Conservation (phyloP, 2,329 filamentous ascomycete genomes). For the Biscogniauxia sp. region DNA sequence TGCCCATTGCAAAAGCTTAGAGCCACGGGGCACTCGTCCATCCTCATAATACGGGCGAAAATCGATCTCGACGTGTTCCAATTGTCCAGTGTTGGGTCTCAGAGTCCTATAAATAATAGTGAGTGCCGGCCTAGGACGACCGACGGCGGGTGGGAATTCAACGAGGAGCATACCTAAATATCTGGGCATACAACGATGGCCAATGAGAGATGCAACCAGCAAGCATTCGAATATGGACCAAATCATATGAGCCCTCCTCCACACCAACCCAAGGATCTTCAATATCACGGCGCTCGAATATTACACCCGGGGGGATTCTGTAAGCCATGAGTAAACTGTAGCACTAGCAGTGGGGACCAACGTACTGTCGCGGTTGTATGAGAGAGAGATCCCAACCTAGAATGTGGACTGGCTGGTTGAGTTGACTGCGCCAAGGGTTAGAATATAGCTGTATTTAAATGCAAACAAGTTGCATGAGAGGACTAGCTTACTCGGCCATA, state of each 20-base stretch:
- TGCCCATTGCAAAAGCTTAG: slow-evolving; percentile 67
- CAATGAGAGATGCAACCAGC: slow-evolving; percentile 76
- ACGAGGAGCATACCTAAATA: slow-evolving; percentile 54
- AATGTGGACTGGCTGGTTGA: slow-evolving; percentile 24
- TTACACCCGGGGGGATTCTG: slow-evolving; percentile 69
- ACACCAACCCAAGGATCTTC: slow-evolving; percentile 66
- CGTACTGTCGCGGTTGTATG: slow-evolving; percentile 37
- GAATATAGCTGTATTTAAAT: background rate
- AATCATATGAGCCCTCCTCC: slow-evolving; percentile 63
- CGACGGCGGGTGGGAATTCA: background rate
- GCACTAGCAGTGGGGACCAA: background rate
- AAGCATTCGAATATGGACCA: slow-evolving; percentile 80
- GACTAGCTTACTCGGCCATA: slow-evolving; percentile 65
- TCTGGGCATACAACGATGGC: slow-evolving; percentile 69
- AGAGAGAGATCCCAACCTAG: slow-evolving; percentile 39
- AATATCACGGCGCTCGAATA: slow-evolving; percentile 72
- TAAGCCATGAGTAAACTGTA: slow-evolving; percentile 12
- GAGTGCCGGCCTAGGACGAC: slow-evolving; percentile 14
- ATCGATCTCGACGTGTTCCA: slow-evolving; percentile 91
- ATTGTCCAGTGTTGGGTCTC: slow-evolving; percentile 68
- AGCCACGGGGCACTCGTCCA: slow-evolving; percentile 40
- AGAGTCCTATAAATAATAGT: slow-evolving; percentile 59
- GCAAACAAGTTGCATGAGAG: background rate
- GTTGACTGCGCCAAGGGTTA: slow-evolving; percentile 19
- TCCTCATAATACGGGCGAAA: slow-evolving; percentile 72